These are phyloP conservation scores for Tetrapisispora phaffii DNA, from an alignment of 805 yeast genomes.

Conservation along the genomic window DNA sequence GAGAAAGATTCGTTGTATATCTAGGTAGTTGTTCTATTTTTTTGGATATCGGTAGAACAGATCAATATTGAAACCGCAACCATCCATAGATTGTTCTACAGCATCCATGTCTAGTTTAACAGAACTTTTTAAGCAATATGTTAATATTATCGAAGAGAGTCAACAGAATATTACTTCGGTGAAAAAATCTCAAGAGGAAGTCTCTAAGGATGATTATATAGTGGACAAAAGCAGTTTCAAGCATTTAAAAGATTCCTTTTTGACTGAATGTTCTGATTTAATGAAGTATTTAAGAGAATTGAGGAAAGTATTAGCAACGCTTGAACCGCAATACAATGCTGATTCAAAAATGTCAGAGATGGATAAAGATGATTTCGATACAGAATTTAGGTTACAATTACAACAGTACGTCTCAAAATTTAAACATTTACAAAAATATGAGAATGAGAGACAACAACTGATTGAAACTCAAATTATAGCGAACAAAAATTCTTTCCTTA, in stretches of 20 bases:
- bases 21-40: no score
- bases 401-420: conserved; percentile 44
- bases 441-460: conserved; percentile 33
- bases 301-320: conserved; percentile 16
- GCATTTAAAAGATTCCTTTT: conserved; percentile 22
- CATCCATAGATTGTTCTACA: no score
- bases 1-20: no score
- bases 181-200: background rate
- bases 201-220: background rate
- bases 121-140: conserved; percentile 20
- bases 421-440: conserved; percentile 42
- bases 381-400: conserved; percentile 42
- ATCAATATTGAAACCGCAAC: no score
- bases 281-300: conserved; percentile 25
- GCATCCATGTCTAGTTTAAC: conserved; percentile 28
- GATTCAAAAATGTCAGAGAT: conserved; percentile 30
- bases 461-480: conserved; percentile 18
- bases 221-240: background rate
- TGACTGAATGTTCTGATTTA: conserved; percentile 24
- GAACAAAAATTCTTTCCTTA: conserved; percentile 16
- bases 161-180: background rate
- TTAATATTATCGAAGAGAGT: conserved; percentile 19
- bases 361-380: conserved; percentile 48
- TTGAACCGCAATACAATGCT: conserved; percentile 24
- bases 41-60: no score